Conservation (phyloP, 148 eudicot species). For the Hydrangea macrophylla region DNA sequence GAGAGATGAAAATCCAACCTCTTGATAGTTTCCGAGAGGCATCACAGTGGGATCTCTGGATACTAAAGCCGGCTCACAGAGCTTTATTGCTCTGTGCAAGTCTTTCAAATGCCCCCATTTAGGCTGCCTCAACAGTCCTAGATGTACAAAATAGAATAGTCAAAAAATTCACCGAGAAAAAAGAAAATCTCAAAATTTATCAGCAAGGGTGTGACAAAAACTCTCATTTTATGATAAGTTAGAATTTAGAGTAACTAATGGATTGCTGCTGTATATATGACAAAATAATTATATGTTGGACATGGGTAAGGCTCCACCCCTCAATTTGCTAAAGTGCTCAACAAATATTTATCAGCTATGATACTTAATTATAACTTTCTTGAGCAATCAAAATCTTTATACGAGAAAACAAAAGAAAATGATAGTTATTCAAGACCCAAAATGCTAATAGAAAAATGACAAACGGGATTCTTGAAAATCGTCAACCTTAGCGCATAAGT, state of each 20-base stretch:
- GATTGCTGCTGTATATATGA: background rate
- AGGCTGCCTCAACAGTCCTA: slow-evolving; percentile 66
- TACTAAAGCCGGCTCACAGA: slow-evolving; percentile 76
- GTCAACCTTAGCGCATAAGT: background rate
- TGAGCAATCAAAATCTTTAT: background rate
- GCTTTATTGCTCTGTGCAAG: slow-evolving; percentile 75
- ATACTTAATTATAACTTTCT: background rate
- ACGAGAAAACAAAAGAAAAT: too few species aligned
- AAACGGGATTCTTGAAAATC: background rate
- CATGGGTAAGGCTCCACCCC: background rate
- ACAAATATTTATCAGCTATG: background rate
- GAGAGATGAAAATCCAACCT: slow-evolving; percentile 35
- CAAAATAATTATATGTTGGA: background rate
- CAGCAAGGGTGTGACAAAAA: background rate
- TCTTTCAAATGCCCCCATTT: slow-evolving; percentile 90
- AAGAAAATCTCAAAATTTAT: background rate
- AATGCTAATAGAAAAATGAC: background rate
- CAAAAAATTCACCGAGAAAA: background rate
- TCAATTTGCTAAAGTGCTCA: background rate
- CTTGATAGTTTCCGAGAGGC: slow-evolving; percentile 61
- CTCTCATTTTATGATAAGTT: background rate
- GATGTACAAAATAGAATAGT: background rate
- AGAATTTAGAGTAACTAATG: background rate
- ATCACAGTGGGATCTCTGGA: slow-evolving; percentile 58
- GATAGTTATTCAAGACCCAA: background rate